phyloP scores from a whole-genome alignment of 2,329 filamentous ascomycete genomes.

The Cladosporium cucumerinum region DNA sequence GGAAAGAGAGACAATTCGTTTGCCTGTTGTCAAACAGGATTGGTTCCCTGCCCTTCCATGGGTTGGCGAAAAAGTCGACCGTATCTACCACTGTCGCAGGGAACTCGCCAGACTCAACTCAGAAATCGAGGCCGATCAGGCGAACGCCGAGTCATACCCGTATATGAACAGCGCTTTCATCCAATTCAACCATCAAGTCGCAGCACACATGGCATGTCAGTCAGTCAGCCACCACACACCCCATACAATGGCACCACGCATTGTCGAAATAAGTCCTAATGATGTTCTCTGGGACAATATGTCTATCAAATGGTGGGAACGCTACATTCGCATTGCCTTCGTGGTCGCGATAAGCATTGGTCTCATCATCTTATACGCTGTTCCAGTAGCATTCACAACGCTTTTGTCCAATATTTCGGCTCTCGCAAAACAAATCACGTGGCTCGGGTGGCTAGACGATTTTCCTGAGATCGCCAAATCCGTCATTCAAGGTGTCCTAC shows the following conservation, averaged over 20 bases:
- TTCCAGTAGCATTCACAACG: slow-evolving; percentile 86
- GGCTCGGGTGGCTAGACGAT: slow-evolving; percentile 66
- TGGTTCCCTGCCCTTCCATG: slow-evolving; percentile 79
- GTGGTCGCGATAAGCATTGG: slow-evolving; percentile 64
- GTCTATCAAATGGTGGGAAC: slow-evolving; percentile 91
- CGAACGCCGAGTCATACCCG: slow-evolving; percentile 78
- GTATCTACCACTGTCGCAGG: slow-evolving; percentile 84
- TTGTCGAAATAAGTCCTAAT: slow-evolving; percentile 88
- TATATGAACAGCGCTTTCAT: slow-evolving; percentile 96
- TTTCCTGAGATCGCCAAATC: slow-evolving; percentile 61
- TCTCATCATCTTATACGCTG: slow-evolving; percentile 84
- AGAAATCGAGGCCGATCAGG: slow-evolving; percentile 88
- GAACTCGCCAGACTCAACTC: slow-evolving; percentile 83
- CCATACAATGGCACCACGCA: slow-evolving; percentile 85
- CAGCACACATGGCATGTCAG: slow-evolving; percentile 97
- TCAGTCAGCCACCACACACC: slow-evolving; percentile 86
- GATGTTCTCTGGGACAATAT: slow-evolving; percentile 98
- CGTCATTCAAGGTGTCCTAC: slow-evolving; percentile 80
- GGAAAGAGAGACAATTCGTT: slow-evolving; percentile 78
- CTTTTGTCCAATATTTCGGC: slow-evolving; percentile 72
- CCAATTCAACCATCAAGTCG: slow-evolving; percentile 96
- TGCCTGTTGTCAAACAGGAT: slow-evolving; percentile 58
- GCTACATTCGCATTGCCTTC: slow-evolving; percentile 67
- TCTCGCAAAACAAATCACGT: slow-evolving; percentile 62
- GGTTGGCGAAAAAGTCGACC: slow-evolving; percentile 87